Evolutionary conservation across 306 rosid genomes (phyloP).

Genomic region (Acmispon strigosus): DNA sequence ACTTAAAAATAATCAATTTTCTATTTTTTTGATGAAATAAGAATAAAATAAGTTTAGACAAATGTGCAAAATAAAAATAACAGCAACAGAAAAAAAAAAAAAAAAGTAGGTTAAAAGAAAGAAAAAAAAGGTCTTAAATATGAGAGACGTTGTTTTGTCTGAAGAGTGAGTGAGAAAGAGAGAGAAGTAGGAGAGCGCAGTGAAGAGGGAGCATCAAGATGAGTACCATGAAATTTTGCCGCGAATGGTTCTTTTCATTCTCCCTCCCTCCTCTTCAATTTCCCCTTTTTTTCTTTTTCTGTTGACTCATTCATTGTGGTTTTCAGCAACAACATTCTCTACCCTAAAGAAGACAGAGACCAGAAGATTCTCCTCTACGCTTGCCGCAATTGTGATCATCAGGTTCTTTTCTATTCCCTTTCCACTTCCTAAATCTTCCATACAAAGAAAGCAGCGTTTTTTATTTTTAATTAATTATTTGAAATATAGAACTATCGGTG

Average conservation of each 20-base stretch:
- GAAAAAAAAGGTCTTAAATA: too few species aligned
- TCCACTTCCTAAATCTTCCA: background rate
- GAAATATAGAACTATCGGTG: background rate
- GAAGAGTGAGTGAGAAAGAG: background rate
- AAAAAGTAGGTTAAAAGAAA: too few species aligned
- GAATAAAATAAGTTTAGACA: too few species aligned
- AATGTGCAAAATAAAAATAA: too few species aligned
- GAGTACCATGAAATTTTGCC: constrained; percentile 99
- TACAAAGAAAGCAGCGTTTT: background rate
- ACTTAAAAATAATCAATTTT: too few species aligned
- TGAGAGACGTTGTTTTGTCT: too few species aligned
- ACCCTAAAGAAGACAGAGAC: constrained; percentile 88
- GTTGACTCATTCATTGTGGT: background rate
- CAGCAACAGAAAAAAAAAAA: too few species aligned
- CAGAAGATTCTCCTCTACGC: constrained; percentile 78
- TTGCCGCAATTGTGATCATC: constrained; percentile 96
- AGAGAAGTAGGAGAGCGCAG: background rate
- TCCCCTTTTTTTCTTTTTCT: background rate
- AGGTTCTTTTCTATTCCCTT: constrained; percentile 37
- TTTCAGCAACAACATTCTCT: constrained; percentile 86
- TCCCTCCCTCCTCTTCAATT: background rate
- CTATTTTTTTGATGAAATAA: too few species aligned
- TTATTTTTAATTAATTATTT: background rate
- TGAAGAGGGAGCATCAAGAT: constrained; percentile 30
- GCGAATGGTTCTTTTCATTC: constrained; percentile 57